phyloP scores from a whole-genome alignment of 2,329 filamentous ascomycete species.

The Iodosphaeria phyllophila region DNA sequence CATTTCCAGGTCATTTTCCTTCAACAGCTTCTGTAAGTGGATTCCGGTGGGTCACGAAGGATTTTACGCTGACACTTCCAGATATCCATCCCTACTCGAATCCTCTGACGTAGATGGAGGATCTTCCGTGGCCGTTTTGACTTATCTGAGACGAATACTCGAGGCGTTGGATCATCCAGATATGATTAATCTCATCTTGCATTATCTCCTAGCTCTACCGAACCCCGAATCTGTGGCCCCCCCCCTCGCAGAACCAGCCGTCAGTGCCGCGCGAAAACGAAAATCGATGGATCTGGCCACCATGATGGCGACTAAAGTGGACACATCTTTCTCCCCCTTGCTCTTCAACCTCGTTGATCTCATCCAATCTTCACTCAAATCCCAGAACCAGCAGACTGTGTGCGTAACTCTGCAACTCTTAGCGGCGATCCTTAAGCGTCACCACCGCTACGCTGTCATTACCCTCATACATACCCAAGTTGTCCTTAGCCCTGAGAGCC shows the following conservation, averaged over 20 bases:
- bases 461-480: slow-evolving; percentile 54
- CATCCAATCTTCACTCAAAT: slow-evolving; percentile 67
- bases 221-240: slow-evolving; percentile 25
- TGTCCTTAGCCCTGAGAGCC: slow-evolving; percentile 30
- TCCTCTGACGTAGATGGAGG: slow-evolving; percentile 95
- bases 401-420: slow-evolving; percentile 76
- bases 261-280: slow-evolving; percentile 56
- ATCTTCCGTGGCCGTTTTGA: slow-evolving; percentile 88
- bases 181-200: slow-evolving; percentile 82
- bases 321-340: slow-evolving; percentile 57
- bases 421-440: slow-evolving; percentile 68
- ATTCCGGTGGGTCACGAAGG: background rate
- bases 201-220: slow-evolving; percentile 74
- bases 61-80: slow-evolving; percentile 15
- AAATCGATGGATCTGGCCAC: slow-evolving; percentile 80
- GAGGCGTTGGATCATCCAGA: slow-evolving; percentile 86
- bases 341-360: slow-evolving; percentile 90
- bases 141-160: slow-evolving; percentile 77
- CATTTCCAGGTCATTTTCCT: slow-evolving; percentile 96
- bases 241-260: slow-evolving; percentile 25
- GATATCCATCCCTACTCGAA: slow-evolving; percentile 87
- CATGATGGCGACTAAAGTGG: slow-evolving; percentile 57
- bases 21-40: slow-evolving; percentile 68
- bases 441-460: slow-evolving; percentile 70
- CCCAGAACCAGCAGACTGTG: slow-evolving; percentile 73